Evolutionary conservation across 192 early-diverging fungal species (phyloP).

Genomic region (Phlyctochytrium bullatum): DNA sequence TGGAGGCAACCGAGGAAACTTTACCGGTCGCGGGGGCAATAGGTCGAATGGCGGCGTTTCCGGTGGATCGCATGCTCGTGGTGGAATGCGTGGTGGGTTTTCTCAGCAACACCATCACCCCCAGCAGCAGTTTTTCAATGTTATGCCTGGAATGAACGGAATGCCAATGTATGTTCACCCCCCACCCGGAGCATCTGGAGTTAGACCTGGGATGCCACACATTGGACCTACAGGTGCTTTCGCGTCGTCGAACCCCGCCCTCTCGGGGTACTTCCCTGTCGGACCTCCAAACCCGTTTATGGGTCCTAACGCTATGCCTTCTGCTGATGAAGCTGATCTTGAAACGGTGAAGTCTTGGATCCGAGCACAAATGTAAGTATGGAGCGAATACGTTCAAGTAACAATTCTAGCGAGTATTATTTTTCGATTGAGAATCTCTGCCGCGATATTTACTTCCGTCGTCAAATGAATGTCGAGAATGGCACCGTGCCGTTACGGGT

Average conservation of each 20-base stretch:
- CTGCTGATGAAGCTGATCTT: slow-evolving; percentile 29
- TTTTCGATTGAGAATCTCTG: slow-evolving; percentile 96
- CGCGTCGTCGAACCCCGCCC: too few relatives aligned
- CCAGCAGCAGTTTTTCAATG: neutral
- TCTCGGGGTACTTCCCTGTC: too few relatives aligned
- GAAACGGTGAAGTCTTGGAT: slow-evolving; percentile 45
- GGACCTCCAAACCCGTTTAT: too few relatives aligned
- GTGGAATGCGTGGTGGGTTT: too few relatives aligned
- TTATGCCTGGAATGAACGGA: neutral
- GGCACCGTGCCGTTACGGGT: slow-evolving; percentile 80
- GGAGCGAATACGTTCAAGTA: too few relatives aligned
- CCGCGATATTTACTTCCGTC: slow-evolving; percentile 92
- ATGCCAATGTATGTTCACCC: neutral
- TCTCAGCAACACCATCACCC: neutral
- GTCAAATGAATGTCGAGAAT: slow-evolving; percentile 78
- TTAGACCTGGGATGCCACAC: neutral
- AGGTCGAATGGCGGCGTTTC: neutral
- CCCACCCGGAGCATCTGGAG: neutral
- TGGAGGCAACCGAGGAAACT: slow-evolving; percentile 6
- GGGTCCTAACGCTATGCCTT: neutral
- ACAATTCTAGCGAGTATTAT: slow-evolving; percentile 87
- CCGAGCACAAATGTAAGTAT: slow-evolving; percentile 41
- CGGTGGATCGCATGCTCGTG: slow-evolving; percentile 18
- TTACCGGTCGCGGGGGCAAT: neutral
- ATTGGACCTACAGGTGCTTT: neutral